A percentile compares a stretch with the other conserved stretches of the same genome.
phyloP scores from a whole-genome alignment of 768 basidiomycete species.

The Suillus weaverae region DNA sequence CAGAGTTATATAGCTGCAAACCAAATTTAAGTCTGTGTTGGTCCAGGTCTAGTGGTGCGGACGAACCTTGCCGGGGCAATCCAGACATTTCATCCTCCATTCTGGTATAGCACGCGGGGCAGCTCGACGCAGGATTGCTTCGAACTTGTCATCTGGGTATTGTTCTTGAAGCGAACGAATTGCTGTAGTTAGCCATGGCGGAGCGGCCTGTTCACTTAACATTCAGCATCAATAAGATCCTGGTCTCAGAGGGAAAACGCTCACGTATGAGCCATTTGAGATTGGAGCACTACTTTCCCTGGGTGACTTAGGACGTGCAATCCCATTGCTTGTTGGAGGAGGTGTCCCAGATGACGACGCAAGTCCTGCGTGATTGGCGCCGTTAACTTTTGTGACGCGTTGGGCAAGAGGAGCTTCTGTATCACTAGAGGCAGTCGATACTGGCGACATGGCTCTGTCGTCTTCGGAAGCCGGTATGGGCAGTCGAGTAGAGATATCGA shows the following conservation, averaged over 20 bases:
- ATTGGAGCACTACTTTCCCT: conserved; percentile 13
- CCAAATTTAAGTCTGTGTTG: conserved; percentile 8
- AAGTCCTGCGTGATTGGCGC: conserved; percentile 30
- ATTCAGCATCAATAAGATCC: conserved; percentile 34
- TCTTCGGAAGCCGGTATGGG: conserved; percentile 37
- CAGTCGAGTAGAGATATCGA: conserved; percentile 35
- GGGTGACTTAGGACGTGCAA: conserved; percentile 20
- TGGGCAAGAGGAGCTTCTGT: conserved; percentile 76
- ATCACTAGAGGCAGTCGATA: conserved; percentile 70
- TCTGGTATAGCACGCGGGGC: conserved; percentile 60
- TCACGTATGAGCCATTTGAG: conserved; percentile 27
- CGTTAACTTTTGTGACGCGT: conserved; percentile 57
- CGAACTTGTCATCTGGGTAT: conserved; percentile 84
- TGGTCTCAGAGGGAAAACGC: conserved; percentile 18
- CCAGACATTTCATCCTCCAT: conserved; percentile 89
- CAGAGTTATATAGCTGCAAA: conserved; percentile 81
- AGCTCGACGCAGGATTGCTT: conserved; percentile 65
- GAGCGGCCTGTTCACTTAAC: conserved; percentile 43
- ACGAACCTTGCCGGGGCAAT: conserved; percentile 90
- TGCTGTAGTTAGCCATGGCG: conserved; percentile 71
- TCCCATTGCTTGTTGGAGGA: conserved; percentile 18
- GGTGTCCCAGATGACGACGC: conserved; percentile 17
- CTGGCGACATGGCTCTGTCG: conserved; percentile 67
- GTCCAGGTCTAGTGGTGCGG: background rate
- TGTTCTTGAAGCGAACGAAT: conserved; percentile 64